Base-by-base conservation (phyloP, 306 rosid species). In the Malus orientalis region DNA sequence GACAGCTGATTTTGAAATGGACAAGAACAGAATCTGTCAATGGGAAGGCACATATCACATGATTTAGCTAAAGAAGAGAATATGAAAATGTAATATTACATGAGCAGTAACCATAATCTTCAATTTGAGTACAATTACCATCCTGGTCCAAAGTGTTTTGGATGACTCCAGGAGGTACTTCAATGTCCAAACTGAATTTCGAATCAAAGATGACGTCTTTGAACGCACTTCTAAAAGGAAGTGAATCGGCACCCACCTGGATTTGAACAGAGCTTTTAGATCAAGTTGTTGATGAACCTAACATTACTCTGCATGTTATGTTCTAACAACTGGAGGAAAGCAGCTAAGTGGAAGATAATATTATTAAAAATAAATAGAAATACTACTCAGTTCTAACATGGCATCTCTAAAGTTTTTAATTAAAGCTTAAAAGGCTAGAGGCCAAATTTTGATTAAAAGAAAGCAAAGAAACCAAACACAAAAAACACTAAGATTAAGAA, bases 161-260 rank as follows among this genome's bases (percentile, higher is more conserved):
- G 74, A 79, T 77, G 81, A 72, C 78, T 80, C 85, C 93, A 42
- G 65, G 58, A 13, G 93, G 83, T 79, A 84, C 70, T 60, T 78
- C 79, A 25, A 84, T 33, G 59, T 79, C 79, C 77, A 73, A 82
- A 78, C 77, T 82, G 81, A 79, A 83, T 47, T 85, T 91, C 80
- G 38, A 77, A 67, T 81, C 76, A 65, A 95, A 95, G 72, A 95
- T 81, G 70, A 95, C 98, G 74, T 95, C 81, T 84, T 79, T 87
- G 77, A 92, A 92, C 80, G 98, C 97, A 73, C 96, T 92, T 79
- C 81, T 88, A 85, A 85, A 90, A 76, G 97, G 96, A 82, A 92
- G 77, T 45, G 89, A 83, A 83, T 95, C 98, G 27, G 91, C 89
- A 78, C 90, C 98, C n/a, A 85, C 80, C 98, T 95, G 91, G 68